Evolutionary conservation across 1,284 basidiomycete species (phyloP).

Genomic region (Trichosporon sp.): DNA sequence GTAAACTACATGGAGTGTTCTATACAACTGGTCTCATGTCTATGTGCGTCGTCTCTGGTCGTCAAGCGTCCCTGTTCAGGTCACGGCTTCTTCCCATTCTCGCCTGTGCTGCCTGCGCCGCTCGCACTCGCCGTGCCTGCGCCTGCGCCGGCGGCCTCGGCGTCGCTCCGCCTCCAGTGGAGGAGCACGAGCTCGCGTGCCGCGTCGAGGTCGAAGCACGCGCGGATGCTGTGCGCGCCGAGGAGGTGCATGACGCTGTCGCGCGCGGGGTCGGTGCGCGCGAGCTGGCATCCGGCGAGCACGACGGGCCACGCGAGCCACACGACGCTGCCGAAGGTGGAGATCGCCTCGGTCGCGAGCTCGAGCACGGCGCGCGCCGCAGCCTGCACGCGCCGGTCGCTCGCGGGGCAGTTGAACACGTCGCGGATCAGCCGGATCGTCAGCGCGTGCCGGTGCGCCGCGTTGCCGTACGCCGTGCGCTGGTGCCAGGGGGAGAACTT

Average conservation of each 20-base stretch:
- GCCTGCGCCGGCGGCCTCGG: not conserved
- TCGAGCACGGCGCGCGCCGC: slow-evolving; percentile 35
- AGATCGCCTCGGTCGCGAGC: slow-evolving; percentile 33
- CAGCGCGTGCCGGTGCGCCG: slow-evolving; percentile 38
- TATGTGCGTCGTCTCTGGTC: too few species aligned
- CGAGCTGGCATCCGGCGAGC: slow-evolving; percentile 38
- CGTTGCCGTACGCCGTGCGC: slow-evolving; percentile 40
- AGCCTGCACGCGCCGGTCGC: slow-evolving; percentile 28
- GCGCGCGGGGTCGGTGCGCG: slow-evolving; percentile 26
- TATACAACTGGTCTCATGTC: too few species aligned
- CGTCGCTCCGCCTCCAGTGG: slow-evolving; percentile 24
- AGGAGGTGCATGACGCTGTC: slow-evolving; percentile 29
- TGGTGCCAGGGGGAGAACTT: slow-evolving; percentile 37
- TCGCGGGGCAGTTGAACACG: slow-evolving; percentile 29
- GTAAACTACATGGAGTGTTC: too few species aligned
- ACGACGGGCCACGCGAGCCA: slow-evolving; percentile 44
- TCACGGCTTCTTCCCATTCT: not conserved
- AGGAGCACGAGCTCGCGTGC: slow-evolving; percentile 22
- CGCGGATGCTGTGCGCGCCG: slow-evolving; percentile 26
- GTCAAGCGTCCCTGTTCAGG: not conserved
- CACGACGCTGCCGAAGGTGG: slow-evolving; percentile 31
- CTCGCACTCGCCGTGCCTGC: not conserved
- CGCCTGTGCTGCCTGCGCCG: not conserved
- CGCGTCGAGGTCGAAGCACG: slow-evolving; percentile 36
- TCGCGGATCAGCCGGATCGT: slow-evolving; percentile 32